These are phyloP conservation scores for Austroboletus niveus DNA, from an alignment of 1,284 basidiomycete species.

Conservation along the genomic window DNA sequence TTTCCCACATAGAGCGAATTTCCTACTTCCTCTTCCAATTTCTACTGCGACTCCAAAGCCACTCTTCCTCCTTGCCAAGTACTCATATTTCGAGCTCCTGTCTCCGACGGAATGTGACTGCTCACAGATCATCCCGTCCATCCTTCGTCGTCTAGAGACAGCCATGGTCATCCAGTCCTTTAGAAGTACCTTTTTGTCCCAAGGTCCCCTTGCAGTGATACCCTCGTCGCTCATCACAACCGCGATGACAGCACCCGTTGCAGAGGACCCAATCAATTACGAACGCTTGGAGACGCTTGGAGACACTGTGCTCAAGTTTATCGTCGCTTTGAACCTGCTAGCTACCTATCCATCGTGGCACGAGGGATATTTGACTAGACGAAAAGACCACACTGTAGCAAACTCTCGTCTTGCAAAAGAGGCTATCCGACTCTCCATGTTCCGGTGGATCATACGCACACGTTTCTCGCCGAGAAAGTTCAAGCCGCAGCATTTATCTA, in stretches of 20 bases:
- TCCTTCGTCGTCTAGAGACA: conserved; percentile 57
- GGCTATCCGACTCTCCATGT: conserved; percentile 49
- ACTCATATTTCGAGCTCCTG: conserved; percentile 47
- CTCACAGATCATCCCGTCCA: conserved; percentile 58
- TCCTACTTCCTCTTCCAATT: conserved; percentile 48
- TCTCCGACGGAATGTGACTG: conserved; percentile 53
- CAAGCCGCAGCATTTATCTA: conserved; percentile 50
- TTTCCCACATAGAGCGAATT: conserved; percentile 56
- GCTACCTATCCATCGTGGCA: conserved; percentile 70
- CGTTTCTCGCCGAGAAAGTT: conserved; percentile 60
- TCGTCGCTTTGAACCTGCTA: conserved; percentile 63
- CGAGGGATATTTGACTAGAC: conserved; percentile 70
- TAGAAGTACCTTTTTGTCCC: conserved; percentile 43
- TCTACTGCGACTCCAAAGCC: conserved; percentile 23
- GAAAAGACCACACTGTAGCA: conserved; percentile 74
- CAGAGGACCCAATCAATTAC: conserved; percentile 63
- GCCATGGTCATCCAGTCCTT: conserved; percentile 49
- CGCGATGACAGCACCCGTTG: conserved; percentile 59
- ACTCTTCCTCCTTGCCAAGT: conserved; percentile 43
- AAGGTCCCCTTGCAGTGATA: conserved; percentile 41
- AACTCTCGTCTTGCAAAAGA: conserved; percentile 68
- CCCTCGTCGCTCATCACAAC: conserved; percentile 46
- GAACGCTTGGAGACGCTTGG: conserved; percentile 80
- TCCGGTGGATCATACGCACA: conserved; percentile 68
- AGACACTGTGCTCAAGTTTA: conserved; percentile 75